These are phyloP conservation scores for slime mould (Dictyostelium discoideum) DNA, from an alignment of 78 protist genomes.

Conservation along the genomic window DNA sequence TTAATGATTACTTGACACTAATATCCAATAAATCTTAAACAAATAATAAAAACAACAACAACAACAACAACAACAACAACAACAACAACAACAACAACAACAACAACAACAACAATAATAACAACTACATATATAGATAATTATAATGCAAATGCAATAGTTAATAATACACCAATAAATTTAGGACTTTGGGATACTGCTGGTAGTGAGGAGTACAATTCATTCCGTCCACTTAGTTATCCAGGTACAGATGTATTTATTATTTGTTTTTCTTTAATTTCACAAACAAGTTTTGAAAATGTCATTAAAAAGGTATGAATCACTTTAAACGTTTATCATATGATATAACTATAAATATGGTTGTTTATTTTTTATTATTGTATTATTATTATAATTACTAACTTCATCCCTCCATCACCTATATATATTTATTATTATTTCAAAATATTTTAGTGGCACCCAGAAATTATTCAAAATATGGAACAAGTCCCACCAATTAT, in stretches of 20 bases:
- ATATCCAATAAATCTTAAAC: no score
- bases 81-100: no score
- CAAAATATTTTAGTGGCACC: conserved; percentile 38
- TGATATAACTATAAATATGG: background rate
- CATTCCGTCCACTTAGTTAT: conserved; percentile 81
- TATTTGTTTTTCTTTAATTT: conserved; percentile 72
- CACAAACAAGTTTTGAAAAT: conserved; percentile 60
- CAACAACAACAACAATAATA: no score
- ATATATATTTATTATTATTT: background rate
- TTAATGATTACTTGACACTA: no score
- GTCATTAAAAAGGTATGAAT: conserved; percentile 59
- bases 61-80: no score
- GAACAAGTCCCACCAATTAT: conserved; percentile 86
- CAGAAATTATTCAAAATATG: conserved; percentile 61
- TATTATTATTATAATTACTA: background rate
- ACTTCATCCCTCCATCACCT: no score
- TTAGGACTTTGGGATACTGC: conserved; percentile 87
- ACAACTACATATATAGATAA: conserved; percentile 14
- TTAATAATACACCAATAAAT: conserved; percentile 76
- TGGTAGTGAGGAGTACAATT: conserved; percentile 82
- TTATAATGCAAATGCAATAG: conserved; percentile 86
- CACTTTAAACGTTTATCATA: no score
- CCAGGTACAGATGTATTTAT: conserved; percentile 87
- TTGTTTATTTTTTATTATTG: background rate
- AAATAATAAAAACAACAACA: no score